Evolutionary conservation across 306 rosid species (phyloP).

Genomic region (Acacia crassicarpa): DNA sequence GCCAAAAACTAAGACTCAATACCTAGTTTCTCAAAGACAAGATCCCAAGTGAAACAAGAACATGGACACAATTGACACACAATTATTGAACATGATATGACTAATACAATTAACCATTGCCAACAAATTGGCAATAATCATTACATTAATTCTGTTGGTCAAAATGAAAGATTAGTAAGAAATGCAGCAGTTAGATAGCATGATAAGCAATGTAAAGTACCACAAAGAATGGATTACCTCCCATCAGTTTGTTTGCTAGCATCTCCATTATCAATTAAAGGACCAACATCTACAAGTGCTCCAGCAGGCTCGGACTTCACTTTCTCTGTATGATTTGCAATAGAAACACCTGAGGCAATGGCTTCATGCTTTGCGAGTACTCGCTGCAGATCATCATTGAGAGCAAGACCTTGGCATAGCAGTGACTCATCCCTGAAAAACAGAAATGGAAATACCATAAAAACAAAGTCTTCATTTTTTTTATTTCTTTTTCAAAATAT

Average conservation of each 20-base stretch:
- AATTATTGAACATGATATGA: not conserved
- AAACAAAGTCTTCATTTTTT: not conserved
- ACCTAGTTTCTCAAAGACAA: not conserved
- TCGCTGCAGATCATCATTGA: constrained; percentile 96
- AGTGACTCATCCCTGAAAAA: constrained; percentile 79
- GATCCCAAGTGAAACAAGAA: constrained; percentile 19
- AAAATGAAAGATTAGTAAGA: not conserved
- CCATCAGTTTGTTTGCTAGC: constrained; percentile 53
- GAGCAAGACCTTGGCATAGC: constrained; percentile 84
- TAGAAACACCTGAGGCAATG: constrained; percentile 65
- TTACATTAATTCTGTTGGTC: constrained; percentile 14
- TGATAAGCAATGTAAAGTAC: constrained; percentile 16
- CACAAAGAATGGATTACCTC: constrained; percentile 51
- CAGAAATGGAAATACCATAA: not conserved
- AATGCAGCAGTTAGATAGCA: constrained; percentile 24
- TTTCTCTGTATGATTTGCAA: constrained; percentile 43
- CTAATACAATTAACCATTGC: not conserved
- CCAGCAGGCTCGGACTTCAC: constrained; percentile 53
- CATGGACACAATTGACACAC: not conserved
- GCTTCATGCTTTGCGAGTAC: constrained; percentile 89
- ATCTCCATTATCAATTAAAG: constrained; percentile 82
- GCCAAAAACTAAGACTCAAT: not conserved
- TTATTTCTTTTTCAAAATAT: not conserved
- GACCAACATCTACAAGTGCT: constrained; percentile 64
- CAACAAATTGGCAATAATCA: constrained; percentile 13